Evolutionary conservation across 2,329 filamentous ascomycete genomes (phyloP).

Genomic region (Monilinia aucupariae): DNA sequence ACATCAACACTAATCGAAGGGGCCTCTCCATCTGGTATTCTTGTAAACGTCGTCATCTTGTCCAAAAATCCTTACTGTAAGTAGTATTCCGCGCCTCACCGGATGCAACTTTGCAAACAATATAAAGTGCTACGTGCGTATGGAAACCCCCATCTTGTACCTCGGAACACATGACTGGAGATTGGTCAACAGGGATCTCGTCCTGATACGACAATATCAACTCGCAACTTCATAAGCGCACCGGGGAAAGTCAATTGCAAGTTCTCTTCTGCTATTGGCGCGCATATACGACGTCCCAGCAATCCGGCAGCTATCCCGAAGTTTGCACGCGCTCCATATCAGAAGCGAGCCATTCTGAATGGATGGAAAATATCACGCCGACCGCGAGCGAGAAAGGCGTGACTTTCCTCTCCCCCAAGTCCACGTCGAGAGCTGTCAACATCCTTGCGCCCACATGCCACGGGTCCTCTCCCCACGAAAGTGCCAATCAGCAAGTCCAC

Average conservation of each 20-base stretch:
- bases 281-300: conserved; percentile 10
- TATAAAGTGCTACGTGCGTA: conserved; percentile 4
- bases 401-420: not conserved
- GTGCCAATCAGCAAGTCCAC: too few species aligned
- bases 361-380: conserved; percentile 9
- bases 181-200: not conserved
- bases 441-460: not conserved
- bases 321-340: not conserved
- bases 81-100: not conserved
- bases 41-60: conserved; percentile 68
- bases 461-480: not conserved
- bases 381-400: not conserved
- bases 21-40: conserved; percentile 53
- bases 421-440: not conserved
- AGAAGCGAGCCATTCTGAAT: conserved; percentile 8
- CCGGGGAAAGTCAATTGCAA: not conserved
- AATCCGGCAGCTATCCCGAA: not conserved
- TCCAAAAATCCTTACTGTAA: not conserved
- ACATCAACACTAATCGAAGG: conserved; percentile 63
- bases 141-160: conserved; percentile 13
- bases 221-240: not conserved
- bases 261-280: conserved; percentile 5
- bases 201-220: not conserved
- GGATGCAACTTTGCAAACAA: not conserved
- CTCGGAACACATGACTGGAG: conserved; percentile 1